Evolutionary conservation across 2,329 filamentous ascomycete genomes (phyloP).

Genomic region (Aspergillus brunneoviolaceus): DNA sequence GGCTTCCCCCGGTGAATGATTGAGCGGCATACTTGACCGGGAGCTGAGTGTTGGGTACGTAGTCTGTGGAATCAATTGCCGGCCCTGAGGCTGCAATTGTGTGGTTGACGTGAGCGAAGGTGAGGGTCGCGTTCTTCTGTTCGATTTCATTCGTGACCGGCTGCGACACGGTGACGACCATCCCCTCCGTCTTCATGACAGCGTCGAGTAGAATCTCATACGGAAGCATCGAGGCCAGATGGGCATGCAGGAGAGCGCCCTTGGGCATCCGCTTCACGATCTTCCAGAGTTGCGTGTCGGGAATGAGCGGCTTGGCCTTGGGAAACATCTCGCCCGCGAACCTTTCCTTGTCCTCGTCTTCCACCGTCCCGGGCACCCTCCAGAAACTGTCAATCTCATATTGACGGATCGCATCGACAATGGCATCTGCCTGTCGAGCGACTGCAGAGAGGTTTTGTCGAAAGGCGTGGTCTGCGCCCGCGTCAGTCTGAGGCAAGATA

Average conservation of each 20-base stretch:
- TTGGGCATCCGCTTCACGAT: slow-evolving; percentile 86
- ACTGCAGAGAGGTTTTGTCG: slow-evolving; percentile 65
- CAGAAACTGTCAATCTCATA: slow-evolving; percentile 23
- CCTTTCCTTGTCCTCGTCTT: slow-evolving; percentile 16
- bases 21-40: slow-evolving; percentile 62
- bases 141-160: slow-evolving; percentile 54
- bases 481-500: background rate
- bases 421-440: slow-evolving; percentile 59
- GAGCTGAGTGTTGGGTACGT: slow-evolving; percentile 58
- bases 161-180: slow-evolving; percentile 63
- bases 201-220: slow-evolving; percentile 72
- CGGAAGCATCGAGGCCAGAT: slow-evolving; percentile 86
- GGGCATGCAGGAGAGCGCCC: slow-evolving; percentile 66
- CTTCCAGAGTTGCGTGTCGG: slow-evolving; percentile 78
- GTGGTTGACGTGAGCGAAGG: slow-evolving; percentile 59
- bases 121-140: slow-evolving; percentile 56
- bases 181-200: slow-evolving; percentile 66
- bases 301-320: slow-evolving; percentile 79
- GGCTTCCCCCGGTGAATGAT: slow-evolving; percentile 68
- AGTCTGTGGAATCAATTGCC: slow-evolving; percentile 64
- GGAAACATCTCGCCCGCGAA: slow-evolving; percentile 87
- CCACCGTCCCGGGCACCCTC: slow-evolving; percentile 11
- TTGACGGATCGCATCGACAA: slow-evolving; percentile 54
- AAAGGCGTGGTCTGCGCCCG: slow-evolving; percentile 21
- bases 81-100: slow-evolving; percentile 42